Conservation (phyloP, 805 yeast species). For the Peterozyma xylosa region DNA sequence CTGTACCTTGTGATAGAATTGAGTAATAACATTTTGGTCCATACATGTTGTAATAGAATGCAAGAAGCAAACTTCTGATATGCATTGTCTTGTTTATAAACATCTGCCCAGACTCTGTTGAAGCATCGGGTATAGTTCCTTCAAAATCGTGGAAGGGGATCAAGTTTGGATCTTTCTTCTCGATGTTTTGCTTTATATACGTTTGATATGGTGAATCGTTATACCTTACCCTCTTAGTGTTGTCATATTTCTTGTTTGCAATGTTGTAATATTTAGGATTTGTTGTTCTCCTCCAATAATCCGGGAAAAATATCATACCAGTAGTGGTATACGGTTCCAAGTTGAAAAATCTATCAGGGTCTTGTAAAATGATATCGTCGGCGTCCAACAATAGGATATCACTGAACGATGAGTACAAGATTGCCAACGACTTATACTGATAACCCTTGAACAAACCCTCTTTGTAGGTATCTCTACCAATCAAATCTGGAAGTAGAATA, state of each 20-base stretch:
- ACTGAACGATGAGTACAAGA: slow-evolving; percentile 36
- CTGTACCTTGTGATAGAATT: slow-evolving; percentile 36
- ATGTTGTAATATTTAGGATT: slow-evolving; percentile 63
- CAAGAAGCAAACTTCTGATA: slow-evolving; percentile 35
- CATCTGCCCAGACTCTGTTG: slow-evolving; percentile 52
- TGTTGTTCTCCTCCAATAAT: slow-evolving; percentile 73
- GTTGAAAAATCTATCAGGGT: slow-evolving; percentile 28
- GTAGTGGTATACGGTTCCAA: slow-evolving; percentile 39
- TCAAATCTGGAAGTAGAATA: too few species aligned
- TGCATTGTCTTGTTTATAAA: slow-evolving; percentile 42
- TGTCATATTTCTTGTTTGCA: slow-evolving; percentile 32
- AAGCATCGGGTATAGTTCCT: slow-evolving; percentile 45
- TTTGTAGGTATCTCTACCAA: slow-evolving; percentile 24
- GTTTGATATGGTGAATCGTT: slow-evolving; percentile 23
- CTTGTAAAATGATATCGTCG: slow-evolving; percentile 33
- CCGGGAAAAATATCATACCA: slow-evolving; percentile 73
- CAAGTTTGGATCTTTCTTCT: slow-evolving; percentile 6
- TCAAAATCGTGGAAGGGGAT: slow-evolving; percentile 43
- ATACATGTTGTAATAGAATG: slow-evolving; percentile 45
- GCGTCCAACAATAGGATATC: slow-evolving; percentile 36
- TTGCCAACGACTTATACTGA: slow-evolving; percentile 28
- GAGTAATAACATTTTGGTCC: slow-evolving; percentile 43
- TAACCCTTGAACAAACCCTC: slow-evolving; percentile 23
- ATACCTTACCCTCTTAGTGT: slow-evolving; percentile 15
- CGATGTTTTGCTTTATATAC: slow-evolving; percentile 13